A percentile compares a stretch with the other conserved stretches of the same genome.
Conservation (phyloP, 257 asterid genomes). For the Echites panduratus region DNA sequence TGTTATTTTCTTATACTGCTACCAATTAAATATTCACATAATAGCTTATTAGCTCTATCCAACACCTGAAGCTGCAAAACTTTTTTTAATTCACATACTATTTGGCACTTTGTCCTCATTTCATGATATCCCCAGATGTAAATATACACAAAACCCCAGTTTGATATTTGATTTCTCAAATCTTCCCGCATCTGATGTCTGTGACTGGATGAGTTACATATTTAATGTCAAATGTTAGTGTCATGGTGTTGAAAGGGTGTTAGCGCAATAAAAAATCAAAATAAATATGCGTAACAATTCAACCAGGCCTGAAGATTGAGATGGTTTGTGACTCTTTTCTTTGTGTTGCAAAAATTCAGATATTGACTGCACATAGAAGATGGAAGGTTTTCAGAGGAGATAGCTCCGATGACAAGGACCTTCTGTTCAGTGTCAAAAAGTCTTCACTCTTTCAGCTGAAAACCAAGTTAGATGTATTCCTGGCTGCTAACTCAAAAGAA, state of each 20-base stretch:
- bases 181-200: neutral
- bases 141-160: too few relatives aligned
- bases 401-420: slow-evolving; percentile 18
- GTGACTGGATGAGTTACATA: neutral
- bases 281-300: neutral
- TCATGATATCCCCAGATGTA: neutral
- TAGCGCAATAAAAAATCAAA: neutral
- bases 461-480: slow-evolving; percentile 30
- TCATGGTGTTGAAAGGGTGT: neutral
- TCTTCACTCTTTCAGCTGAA: slow-evolving; percentile 28
- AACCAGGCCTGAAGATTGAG: neutral
- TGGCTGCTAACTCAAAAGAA: slow-evolving; percentile 28
- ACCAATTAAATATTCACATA: too few relatives aligned
- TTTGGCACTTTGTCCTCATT: neutral
- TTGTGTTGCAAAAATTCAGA: slow-evolving; percentile 25
- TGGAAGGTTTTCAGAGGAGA: slow-evolving; percentile 51
- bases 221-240: neutral
- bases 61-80: neutral
- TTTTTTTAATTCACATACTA: neutral
- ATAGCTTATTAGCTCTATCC: neutral
- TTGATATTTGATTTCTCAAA: too few relatives aligned
- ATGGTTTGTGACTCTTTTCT: neutral
- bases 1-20: neutral
- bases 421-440: slow-evolving; percentile 29
- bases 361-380: slow-evolving; percentile 56